Evolutionary conservation across 192 early-diverging fungal species (phyloP).

Genomic region (Coemansia sp.): DNA sequence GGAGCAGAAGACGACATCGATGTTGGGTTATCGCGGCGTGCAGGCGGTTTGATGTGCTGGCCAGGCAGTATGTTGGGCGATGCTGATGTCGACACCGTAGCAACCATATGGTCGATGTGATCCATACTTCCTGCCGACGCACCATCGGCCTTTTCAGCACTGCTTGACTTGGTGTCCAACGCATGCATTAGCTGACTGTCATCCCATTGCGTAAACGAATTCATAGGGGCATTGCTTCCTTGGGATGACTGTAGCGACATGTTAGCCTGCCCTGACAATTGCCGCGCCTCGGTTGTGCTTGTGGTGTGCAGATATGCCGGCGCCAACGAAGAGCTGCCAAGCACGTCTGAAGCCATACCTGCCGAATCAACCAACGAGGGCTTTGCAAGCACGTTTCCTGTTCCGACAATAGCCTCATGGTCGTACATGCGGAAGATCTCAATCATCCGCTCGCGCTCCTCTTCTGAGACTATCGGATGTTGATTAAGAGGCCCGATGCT

Average conservation of each 20-base stretch:
- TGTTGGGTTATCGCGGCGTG: conserved; percentile 12
- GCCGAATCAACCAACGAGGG: not conserved
- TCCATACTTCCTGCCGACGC: conserved; percentile 23
- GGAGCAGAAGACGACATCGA: conserved; percentile 34
- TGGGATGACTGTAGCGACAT: conserved; percentile 14
- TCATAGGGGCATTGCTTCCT: conserved; percentile 11
- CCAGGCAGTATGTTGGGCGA: conserved; percentile 31
- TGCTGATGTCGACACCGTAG: conserved; percentile 29
- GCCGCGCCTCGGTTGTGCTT: not conserved
- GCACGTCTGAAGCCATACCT: not conserved
- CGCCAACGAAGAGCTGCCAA: not conserved
- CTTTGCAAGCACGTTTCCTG: conserved; percentile 2
- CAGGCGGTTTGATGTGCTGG: conserved; percentile 26
- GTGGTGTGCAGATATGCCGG: not conserved
- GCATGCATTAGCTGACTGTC: conserved; percentile 1
- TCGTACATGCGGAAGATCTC: conserved; percentile 44
- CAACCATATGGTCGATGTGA: conserved; percentile 5
- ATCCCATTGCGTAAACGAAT: conserved; percentile 32
- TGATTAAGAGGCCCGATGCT: conserved; percentile 11
- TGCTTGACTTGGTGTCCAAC: not conserved
- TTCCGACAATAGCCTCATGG: conserved; percentile 34
- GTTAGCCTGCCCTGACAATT: not conserved
- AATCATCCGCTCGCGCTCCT: conserved; percentile 23
- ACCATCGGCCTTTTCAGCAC: conserved; percentile 7
- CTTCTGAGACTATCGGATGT: not conserved